These are phyloP conservation scores for Stellera chamaejasme DNA, from an alignment of 345 rosid species.

Conservation along the genomic window DNA sequence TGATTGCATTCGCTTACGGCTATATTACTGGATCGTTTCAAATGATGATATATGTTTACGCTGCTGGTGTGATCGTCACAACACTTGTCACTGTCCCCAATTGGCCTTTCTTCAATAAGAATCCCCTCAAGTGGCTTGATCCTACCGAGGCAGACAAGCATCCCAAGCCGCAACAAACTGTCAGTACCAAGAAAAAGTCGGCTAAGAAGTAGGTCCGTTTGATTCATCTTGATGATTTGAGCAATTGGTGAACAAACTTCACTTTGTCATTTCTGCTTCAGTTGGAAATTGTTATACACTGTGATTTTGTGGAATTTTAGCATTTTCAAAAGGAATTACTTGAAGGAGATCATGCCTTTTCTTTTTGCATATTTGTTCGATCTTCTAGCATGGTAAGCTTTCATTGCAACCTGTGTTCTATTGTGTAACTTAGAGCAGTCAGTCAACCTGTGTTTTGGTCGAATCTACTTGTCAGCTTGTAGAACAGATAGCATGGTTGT, in stretches of 20 bases:
- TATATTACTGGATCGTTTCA: conserved; percentile 60
- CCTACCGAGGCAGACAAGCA: conserved; percentile 70
- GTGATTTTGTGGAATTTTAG: not conserved
- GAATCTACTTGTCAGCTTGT: not conserved
- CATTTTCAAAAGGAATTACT: conserved; percentile 1
- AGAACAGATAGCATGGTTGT: not conserved
- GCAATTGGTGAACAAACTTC: conserved; percentile 1
- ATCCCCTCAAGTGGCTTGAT: conserved; percentile 83
- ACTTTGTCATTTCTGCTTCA: not conserved
- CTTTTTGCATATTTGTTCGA: not conserved
- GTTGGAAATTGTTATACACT: conserved; percentile 3
- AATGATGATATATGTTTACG: conserved; percentile 64
- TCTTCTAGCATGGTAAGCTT: too few relatives aligned
- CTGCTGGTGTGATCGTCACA: conserved; percentile 68
- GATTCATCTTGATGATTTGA: not conserved
- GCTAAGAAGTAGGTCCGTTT: conserved; percentile 42
- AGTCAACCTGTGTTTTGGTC: not conserved
- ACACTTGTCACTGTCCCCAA: conserved; percentile 67
- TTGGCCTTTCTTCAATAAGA: conserved; percentile 84
- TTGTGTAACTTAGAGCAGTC: too few relatives aligned
- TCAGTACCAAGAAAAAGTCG: conserved; percentile 49
- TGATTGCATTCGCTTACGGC: conserved; percentile 42
- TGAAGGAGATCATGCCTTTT: not conserved
- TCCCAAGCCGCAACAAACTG: conserved; percentile 55
- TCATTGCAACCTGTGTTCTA: too few relatives aligned